A percentile compares a stretch with the other conserved stretches of the same genome.
These are phyloP conservation scores for Ascobolus immersus DNA, from an alignment of 495 filamentous ascomycete species.

Conservation along the genomic window DNA sequence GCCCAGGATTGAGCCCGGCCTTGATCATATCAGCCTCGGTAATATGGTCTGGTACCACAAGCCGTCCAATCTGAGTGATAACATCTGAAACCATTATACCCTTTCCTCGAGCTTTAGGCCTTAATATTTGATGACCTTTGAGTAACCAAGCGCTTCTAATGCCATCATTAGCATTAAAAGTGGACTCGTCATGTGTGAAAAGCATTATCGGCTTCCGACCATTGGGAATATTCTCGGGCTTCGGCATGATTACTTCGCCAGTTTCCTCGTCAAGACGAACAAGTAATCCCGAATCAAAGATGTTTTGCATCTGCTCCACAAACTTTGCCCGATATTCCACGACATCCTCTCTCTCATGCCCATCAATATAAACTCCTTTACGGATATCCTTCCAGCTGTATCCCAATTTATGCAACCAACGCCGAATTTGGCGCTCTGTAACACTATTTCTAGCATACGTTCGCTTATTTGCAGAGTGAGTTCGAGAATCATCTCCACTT, in stretches of 20 bases:
- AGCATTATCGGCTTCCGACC: background rate
- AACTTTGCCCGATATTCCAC: conserved; percentile 1
- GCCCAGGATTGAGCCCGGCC: too few species aligned
- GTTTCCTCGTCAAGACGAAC: background rate
- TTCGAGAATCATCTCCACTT: too few species aligned
- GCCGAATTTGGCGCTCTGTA: background rate
- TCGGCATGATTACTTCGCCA: background rate
- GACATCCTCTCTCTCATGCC: conserved; percentile 1
- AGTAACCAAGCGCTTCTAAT: conserved; percentile 2
- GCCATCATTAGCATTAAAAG: conserved; percentile 6
- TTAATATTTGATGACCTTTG: conserved; percentile 1
- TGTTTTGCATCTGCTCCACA: background rate
- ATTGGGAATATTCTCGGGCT: background rate
- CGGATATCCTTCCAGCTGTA: conserved; percentile 1
- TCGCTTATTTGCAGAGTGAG: too few species aligned
- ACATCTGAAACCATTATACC: conserved; percentile 5
- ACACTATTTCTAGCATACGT: too few species aligned
- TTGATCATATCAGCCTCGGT: too few species aligned
- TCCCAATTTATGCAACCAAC: conserved; percentile 4
- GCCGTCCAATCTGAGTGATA: conserved; percentile 1
- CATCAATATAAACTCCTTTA: conserved; percentile 7
- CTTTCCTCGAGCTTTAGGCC: background rate
- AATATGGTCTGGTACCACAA: conserved; percentile 6
- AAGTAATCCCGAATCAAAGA: background rate
- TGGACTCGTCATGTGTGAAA: conserved; percentile 5